These are phyloP conservation scores for Mortierella sp. DNA, from an alignment of 371 early-diverging fungal species.

Conservation along the genomic window DNA sequence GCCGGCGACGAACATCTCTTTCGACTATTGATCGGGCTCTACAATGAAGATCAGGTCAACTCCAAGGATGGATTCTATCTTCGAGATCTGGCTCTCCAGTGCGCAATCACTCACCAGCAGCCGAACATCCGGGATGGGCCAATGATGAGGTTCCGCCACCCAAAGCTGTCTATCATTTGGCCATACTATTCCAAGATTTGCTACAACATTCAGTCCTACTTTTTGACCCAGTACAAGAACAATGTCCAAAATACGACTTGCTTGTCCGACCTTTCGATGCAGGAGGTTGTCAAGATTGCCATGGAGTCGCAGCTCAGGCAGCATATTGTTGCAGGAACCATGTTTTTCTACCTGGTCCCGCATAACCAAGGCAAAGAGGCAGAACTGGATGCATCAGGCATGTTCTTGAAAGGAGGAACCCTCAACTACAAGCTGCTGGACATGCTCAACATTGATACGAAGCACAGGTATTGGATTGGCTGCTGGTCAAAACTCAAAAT, in stretches of 20 bases:
- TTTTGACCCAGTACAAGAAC: conserved; percentile 62
- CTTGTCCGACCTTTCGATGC: conserved; percentile 66
- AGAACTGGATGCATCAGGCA: conserved; percentile 66
- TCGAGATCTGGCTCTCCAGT: conserved; percentile 81
- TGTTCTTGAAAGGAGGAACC: conserved; percentile 78
- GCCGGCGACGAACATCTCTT: conserved; percentile 78
- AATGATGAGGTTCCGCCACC: conserved; percentile 81
- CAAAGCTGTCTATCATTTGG: conserved; percentile 72
- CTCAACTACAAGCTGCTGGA: conserved; percentile 74
- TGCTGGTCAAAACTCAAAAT: no score
- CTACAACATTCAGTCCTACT: conserved; percentile 65
- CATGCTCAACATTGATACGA: conserved; percentile 75
- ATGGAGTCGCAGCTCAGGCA: conserved; percentile 77
- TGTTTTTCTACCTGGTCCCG: conserved; percentile 82
- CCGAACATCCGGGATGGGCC: conserved; percentile 69
- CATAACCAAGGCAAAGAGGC: conserved; percentile 60
- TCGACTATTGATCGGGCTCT: conserved; percentile 73
- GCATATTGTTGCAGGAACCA: conserved; percentile 76
- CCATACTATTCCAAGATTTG: conserved; percentile 67
- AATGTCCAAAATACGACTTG: conserved; percentile 50
- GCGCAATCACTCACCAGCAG: conserved; percentile 77
- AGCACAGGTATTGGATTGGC: conserved; percentile 75
- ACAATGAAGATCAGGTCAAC: conserved; percentile 79
- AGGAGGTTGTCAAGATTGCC: conserved; percentile 77
- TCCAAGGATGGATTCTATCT: conserved; percentile 80